Base-by-base conservation (phyloP, 2,329 filamentous ascomycete species). In the Pseudogymnoascus pannorum region DNA sequence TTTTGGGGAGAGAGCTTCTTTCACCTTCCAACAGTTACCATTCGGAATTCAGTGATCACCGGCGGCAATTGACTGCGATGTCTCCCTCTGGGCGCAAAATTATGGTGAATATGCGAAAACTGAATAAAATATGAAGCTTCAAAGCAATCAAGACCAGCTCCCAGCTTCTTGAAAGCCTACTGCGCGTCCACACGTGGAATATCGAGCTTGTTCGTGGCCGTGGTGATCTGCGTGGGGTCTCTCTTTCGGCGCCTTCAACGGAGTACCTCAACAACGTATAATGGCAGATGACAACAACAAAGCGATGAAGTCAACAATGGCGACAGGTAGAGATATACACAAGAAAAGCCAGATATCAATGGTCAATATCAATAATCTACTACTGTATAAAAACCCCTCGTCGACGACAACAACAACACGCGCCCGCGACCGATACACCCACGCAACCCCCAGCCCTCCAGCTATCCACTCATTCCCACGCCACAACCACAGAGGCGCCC, bases 11-110 rank as follows among this genome's bases (percentile, higher is more conserved):
- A 54, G 48, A 54, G 48, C 48, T 54, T 54, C 48, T 54, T 54
- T 54, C 48, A 54, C 48, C 48, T 54, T 54, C 48, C 48, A 54
- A 31, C 48, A 54, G 48, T 54, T 54, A 54, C 48, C 48, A 54
- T 54, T 31, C 48, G 26, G 16, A 54, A 31, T 5, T 20, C 16
- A 31, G 5, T 31, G 48, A 54, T 31, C 48, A 54, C 48, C 26
- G 26, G 26, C 48, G 48, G 48, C 26, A 54, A 54, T 54, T 54
- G 48, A n/a, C 31, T 14, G 14, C 16, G 31, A 31, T 31, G 33
- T 31, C 26, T 31, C 48, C 26, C 26, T 18, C 48, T 31, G 7
- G 26, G 48, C 18, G 48, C 11, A 18, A 20, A 31, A 31, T 33
- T 24, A 20, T 20, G 16, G 16, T 20, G 16, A 54, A 54, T 5